Evolutionary conservation across 495 filamentous ascomycete genomes (phyloP).

Genomic region (Trichoderma virens): DNA sequence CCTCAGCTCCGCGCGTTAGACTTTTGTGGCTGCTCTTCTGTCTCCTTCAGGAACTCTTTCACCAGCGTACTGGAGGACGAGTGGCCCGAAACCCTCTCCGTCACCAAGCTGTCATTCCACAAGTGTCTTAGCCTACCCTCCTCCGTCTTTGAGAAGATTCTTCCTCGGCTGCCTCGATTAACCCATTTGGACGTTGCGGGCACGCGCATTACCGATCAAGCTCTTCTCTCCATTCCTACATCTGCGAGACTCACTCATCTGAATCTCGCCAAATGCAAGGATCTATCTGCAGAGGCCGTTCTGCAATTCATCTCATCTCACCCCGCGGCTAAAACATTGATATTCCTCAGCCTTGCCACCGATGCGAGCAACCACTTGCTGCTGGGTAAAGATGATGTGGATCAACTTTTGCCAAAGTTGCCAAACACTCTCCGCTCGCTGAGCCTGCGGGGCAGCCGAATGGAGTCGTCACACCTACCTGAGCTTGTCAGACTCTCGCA

Average conservation of each 20-base stretch:
- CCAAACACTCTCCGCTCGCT: slow-evolving; percentile 64
- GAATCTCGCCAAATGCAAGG: slow-evolving; percentile 68
- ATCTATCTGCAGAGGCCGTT: slow-evolving; percentile 56
- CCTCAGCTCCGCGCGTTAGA: slow-evolving; percentile 65
- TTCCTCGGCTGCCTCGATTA: slow-evolving; percentile 60
- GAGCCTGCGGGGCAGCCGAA: slow-evolving; percentile 68
- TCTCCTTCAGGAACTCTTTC: slow-evolving; percentile 56
- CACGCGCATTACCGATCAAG: slow-evolving; percentile 68
- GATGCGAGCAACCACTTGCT: slow-evolving; percentile 69
- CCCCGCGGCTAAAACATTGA: slow-evolving; percentile 58
- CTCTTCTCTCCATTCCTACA: slow-evolving; percentile 61
- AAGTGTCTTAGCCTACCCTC: slow-evolving; percentile 70
- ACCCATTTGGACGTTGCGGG: slow-evolving; percentile 78
- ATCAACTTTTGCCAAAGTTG: slow-evolving; percentile 58
- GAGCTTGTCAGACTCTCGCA: slow-evolving; percentile 65
- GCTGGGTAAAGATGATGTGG: slow-evolving; percentile 56
- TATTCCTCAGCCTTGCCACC: slow-evolving; percentile 67
- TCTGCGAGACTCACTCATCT: slow-evolving; percentile 72
- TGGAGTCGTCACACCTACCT: slow-evolving; percentile 56
- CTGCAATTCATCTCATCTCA: slow-evolving; percentile 69
- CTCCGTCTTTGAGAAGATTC: slow-evolving; percentile 59
- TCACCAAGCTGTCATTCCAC: slow-evolving; percentile 69
- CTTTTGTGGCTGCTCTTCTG: slow-evolving; percentile 72
- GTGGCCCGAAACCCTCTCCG: slow-evolving; percentile 44
- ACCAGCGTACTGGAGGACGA: slow-evolving; percentile 27